Base-by-base conservation (phyloP, 164 flowering plant species). In the Aristolochia californica region DNA sequence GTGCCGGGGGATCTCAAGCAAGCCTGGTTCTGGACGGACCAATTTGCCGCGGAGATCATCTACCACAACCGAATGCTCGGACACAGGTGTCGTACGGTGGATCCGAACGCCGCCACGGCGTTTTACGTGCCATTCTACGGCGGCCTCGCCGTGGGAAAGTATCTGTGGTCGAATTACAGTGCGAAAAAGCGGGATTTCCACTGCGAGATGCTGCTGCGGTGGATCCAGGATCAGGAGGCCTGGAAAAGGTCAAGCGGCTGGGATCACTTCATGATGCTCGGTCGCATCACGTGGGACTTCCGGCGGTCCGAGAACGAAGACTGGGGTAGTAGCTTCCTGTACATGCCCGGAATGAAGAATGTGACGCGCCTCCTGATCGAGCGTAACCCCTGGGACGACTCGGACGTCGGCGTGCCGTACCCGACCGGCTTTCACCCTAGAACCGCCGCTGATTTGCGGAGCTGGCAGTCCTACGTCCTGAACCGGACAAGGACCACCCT, bases 401-500 rank as follows among this genome's bases (percentile, higher is more conserved):
- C 81, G 64, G 99, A 93, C 62, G 77, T 89, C 55, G 96, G 87
- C 45, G 88, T 93, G 0, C 99, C 99, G 13, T 93, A 93, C 72
- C 99, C 96, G 40, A 85, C 96, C 26, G 95, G 88, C 23, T 91
- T 91, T 74, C 98, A 91, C 80, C 96, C 98, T n/a, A 28, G 72
- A 1, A 69, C 87, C 14, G 75, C 53, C 49, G 4, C 71, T 11
- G 95, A 89, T 48, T 59, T 93, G n/a, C 18, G 38, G 0, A 27
- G 24, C 3, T 93, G 97, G 99, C 99, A 89, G 71, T 52, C 60
- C 0, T 77, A 59, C 67, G 87, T 85, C 13, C 67, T 76, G 28
- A 52, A 53, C 3, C 83, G 83, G 2, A 43, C 23, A 20, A 83
- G 97, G 0, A 25, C 45, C 5, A 62, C 70, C 0, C 80, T 81